Percentiles rank a stretch among this genome's conserved stretches.
phyloP scores from a whole-genome alignment of 2,329 filamentous ascomycete species.

The Colletotrichum viniferum region DNA sequence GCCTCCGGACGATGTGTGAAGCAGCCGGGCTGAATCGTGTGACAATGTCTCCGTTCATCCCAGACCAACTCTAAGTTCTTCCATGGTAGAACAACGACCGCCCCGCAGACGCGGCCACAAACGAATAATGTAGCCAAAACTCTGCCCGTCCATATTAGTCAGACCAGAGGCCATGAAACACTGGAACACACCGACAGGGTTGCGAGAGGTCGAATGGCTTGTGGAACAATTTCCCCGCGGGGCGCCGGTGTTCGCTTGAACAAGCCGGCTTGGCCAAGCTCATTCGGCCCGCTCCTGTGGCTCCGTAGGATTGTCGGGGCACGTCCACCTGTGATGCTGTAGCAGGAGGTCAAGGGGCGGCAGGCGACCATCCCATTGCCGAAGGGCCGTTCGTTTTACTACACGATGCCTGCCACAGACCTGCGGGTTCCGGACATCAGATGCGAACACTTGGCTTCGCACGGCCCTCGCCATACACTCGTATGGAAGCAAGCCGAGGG shows the following conservation, averaged over 20 bases:
- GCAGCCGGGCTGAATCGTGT: background rate
- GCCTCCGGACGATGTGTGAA: background rate
- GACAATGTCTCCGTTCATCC: conserved; percentile 2
- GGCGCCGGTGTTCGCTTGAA: background rate
- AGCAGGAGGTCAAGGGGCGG: background rate
- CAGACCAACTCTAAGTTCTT: background rate
- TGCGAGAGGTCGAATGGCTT: background rate
- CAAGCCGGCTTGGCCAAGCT: background rate
- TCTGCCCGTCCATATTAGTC: background rate
- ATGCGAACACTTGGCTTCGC: background rate
- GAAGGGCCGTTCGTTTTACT: background rate
- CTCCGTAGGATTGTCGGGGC: background rate
- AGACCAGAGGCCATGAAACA: background rate
- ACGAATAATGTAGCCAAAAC: background rate
- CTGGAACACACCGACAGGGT: background rate
- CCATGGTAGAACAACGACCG: background rate
- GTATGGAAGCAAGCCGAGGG: background rate
- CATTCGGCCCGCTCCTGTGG: background rate
- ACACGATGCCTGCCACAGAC: background rate
- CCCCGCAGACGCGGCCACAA: background rate
- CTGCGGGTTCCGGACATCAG: background rate
- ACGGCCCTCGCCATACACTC: background rate
- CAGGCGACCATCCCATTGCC: background rate
- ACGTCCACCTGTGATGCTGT: background rate
- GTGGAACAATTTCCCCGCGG: background rate